Conservation (phyloP, 1,284 basidiomycete species). For the Cryptococcus sp. region DNA sequence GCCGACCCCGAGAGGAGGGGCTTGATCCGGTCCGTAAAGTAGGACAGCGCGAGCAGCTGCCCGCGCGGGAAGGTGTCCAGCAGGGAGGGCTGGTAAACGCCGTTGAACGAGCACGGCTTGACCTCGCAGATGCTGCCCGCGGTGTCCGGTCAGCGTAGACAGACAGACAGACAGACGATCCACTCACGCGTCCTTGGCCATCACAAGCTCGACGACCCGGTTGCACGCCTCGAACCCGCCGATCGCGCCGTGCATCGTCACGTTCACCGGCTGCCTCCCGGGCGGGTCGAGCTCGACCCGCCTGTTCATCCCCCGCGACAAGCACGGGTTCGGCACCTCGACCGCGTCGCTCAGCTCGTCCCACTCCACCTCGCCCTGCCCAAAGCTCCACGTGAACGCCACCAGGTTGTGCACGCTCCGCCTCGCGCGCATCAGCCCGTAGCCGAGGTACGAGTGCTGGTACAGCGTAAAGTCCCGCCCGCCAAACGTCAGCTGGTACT, state of each 20-base stretch:
- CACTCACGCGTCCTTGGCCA: slow-evolving; percentile 91
- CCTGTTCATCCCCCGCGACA: slow-evolving; percentile 65
- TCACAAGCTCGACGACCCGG: slow-evolving; percentile 78
- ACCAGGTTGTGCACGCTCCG: slow-evolving; percentile 82
- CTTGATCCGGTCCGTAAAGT: slow-evolving; percentile 91
- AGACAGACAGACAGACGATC: no score
- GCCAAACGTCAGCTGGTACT: slow-evolving; percentile 78
- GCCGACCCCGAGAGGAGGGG: slow-evolving; percentile 63
- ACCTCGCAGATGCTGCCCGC: slow-evolving; percentile 69
- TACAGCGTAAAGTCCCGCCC: slow-evolving; percentile 71
- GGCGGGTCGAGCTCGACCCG: slow-evolving; percentile 67
- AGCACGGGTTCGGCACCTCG: slow-evolving; percentile 71
- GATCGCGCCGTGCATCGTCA: slow-evolving; percentile 76
- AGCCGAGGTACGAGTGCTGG: slow-evolving; percentile 94
- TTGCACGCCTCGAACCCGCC: slow-evolving; percentile 85
- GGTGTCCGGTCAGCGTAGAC: no score
- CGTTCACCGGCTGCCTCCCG: slow-evolving; percentile 56
- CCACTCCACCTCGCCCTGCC: slow-evolving; percentile 50
- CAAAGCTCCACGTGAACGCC: slow-evolving; percentile 71
- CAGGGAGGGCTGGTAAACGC: slow-evolving; percentile 95
- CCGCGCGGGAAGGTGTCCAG: slow-evolving; percentile 80
- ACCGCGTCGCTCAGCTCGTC: slow-evolving; percentile 47
- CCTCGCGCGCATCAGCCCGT: slow-evolving; percentile 89
- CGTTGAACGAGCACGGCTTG: slow-evolving; percentile 93
- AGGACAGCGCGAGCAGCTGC: slow-evolving; percentile 80